phyloP scores from a whole-genome alignment of 2,329 filamentous ascomycete genomes.

The Calonectria ilicicola region DNA sequence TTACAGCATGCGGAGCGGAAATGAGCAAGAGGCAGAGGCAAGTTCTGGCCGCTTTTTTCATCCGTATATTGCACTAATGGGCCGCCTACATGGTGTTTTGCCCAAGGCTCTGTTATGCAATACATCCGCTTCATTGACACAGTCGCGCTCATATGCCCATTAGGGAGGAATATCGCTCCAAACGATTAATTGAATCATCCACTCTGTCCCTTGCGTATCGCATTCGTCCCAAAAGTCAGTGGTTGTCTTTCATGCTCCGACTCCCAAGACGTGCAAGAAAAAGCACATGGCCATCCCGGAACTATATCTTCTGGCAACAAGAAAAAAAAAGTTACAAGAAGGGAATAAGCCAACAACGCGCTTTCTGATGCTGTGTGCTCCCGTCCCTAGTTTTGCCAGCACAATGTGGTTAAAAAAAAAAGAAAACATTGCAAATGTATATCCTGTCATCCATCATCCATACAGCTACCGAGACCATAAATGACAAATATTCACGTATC shows the following conservation, averaged over 20 bases:
- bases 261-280: conserved; percentile 14
- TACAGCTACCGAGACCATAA: conserved; percentile 23
- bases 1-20: not conserved
- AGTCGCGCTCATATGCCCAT: not conserved
- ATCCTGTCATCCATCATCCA: conserved; percentile 36
- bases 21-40: not conserved
- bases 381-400: conserved; percentile 25
- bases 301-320: conserved; percentile 11
- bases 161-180: conserved; percentile 13
- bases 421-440: conserved; percentile 32
- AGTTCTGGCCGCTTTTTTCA: conserved; percentile 24
- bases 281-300: conserved; percentile 8
- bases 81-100: conserved; percentile 15
- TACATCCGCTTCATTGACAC: conserved; percentile 28
- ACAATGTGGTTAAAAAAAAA: conserved; percentile 22
- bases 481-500: conserved; percentile 23
- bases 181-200: conserved; percentile 23
- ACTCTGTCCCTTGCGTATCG: conserved; percentile 19
- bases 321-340: conserved; percentile 14
- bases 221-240: conserved; percentile 10
- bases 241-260: conserved; percentile 18
- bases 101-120: conserved; percentile 27
- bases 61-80: conserved; percentile 16
- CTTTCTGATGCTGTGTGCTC: conserved; percentile 28
- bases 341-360: conserved; percentile 20